A percentile compares a stretch with the other conserved stretches of the same genome.
Conservation (phyloP, 2,329 filamentous ascomycete species). For the Cadophora gregata region DNA sequence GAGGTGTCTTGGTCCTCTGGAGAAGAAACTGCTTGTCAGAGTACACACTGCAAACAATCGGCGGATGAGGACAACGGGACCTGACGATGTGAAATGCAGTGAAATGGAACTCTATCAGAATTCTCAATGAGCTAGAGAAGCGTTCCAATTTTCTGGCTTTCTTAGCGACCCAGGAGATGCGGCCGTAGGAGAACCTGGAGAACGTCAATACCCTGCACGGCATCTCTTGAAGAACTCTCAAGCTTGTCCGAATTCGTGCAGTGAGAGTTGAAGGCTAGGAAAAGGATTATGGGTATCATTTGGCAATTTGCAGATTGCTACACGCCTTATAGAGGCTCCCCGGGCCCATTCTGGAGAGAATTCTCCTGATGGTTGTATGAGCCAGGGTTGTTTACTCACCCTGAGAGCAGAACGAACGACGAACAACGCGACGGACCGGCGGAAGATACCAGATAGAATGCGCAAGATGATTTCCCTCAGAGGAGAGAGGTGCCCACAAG, state of each 20-base stretch:
- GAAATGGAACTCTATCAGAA: neutral
- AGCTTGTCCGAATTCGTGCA: neutral
- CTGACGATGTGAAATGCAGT: neutral
- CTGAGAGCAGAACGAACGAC: neutral
- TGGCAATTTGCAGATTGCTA: no score
- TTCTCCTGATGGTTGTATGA: no score
- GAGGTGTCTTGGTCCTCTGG: neutral
- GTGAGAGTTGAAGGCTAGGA: no score
- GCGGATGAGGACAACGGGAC: neutral
- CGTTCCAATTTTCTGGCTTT: no score
- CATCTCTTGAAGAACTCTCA: no score
- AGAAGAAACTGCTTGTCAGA: neutral
- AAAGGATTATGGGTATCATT: no score
- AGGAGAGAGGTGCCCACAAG: no score
- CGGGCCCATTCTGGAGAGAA: no score
- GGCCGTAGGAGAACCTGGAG: neutral
- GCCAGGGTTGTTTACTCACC: no score
- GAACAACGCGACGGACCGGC: neutral
- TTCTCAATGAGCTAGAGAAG: no score
- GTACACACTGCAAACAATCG: neutral
- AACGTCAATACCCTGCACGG: neutral
- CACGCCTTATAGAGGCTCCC: no score
- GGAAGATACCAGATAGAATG: neutral
- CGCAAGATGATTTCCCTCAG: no score
- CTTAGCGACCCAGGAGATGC: neutral